Evolutionary conservation across 371 early-diverging fungal species (phyloP).

Genomic region (Mortierella sp.): DNA sequence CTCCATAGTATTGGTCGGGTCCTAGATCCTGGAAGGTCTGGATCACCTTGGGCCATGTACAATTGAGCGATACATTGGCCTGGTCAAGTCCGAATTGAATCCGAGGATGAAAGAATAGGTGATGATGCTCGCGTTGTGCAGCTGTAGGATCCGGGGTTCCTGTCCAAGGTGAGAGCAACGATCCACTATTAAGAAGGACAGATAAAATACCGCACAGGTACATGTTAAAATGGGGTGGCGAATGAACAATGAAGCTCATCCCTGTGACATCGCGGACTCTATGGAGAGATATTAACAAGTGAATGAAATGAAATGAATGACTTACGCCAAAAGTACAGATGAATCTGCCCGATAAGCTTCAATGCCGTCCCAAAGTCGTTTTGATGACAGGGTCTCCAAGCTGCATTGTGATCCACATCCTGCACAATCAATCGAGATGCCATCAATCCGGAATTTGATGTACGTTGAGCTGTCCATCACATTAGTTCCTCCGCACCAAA

Average conservation of each 20-base stretch:
- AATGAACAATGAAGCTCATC: no score
- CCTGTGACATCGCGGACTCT: no score
- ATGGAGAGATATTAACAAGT: no score
- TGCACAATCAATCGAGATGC: conserved; percentile 46
- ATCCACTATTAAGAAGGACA: conserved; percentile 25
- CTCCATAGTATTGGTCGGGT: conserved; percentile 47
- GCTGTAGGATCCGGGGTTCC: conserved; percentile 29
- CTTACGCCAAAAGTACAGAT: conserved; percentile 39
- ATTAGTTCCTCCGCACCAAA: conserved; percentile 47
- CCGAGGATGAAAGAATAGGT: conserved; percentile 46
- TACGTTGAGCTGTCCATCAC: conserved; percentile 52
- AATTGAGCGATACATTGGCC: conserved; percentile 34
- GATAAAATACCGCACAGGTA: no score
- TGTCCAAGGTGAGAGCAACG: conserved; percentile 41
- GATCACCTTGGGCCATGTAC: conserved; percentile 50
- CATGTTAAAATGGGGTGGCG: no score
- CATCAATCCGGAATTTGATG: conserved; percentile 52
- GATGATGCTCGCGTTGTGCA: conserved; percentile 46
- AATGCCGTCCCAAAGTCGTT: conserved; percentile 50
- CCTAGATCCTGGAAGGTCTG: conserved; percentile 48
- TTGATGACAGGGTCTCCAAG: conserved; percentile 47
- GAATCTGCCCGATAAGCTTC: conserved; percentile 38
- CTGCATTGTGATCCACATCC: conserved; percentile 49
- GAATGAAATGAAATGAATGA: background rate
- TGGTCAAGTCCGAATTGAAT: conserved; percentile 50